Evolutionary conservation across 331 rosid species (phyloP).

Genomic region (Pyracantha coccinea): DNA sequence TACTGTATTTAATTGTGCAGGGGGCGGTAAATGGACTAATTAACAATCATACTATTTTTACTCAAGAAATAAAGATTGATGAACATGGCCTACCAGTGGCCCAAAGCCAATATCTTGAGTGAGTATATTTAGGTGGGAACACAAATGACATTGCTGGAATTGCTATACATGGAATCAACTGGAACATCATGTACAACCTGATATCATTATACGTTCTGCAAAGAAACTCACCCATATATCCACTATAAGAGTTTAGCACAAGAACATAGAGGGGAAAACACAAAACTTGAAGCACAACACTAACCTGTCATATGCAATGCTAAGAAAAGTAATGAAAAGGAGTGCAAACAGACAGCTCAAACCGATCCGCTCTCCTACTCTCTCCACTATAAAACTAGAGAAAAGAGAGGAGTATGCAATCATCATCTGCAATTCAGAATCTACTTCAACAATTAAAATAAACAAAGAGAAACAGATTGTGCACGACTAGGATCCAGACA

Average conservation of each 20-base stretch:
- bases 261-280: neutral
- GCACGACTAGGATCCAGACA: neutral
- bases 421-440: conserved; percentile 44
- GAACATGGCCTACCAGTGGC: conserved; percentile 33
- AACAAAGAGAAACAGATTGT: neutral
- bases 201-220: conserved; percentile 48
- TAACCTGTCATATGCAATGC: conserved; percentile 42
- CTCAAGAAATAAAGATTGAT: neutral
- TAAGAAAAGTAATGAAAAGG: conserved; percentile 27
- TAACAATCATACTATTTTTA: neutral
- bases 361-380: conserved; percentile 45
- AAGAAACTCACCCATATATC: conserved; percentile 17
- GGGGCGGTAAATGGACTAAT: neutral
- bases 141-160: conserved; percentile 33
- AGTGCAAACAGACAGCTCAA: conserved; percentile 37
- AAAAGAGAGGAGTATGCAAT: conserved; percentile 45
- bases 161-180: conserved; percentile 38
- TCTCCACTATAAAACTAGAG: conserved; percentile 48
- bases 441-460: neutral
- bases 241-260: neutral
- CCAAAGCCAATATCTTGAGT: conserved; percentile 57
- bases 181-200: conserved; percentile 52
- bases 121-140: conserved; percentile 48
- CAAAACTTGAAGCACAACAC: neutral
- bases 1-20: neutral